phyloP scores from a whole-genome alignment of 148 eudicot genomes.

The Fallopia convolvulus region DNA sequence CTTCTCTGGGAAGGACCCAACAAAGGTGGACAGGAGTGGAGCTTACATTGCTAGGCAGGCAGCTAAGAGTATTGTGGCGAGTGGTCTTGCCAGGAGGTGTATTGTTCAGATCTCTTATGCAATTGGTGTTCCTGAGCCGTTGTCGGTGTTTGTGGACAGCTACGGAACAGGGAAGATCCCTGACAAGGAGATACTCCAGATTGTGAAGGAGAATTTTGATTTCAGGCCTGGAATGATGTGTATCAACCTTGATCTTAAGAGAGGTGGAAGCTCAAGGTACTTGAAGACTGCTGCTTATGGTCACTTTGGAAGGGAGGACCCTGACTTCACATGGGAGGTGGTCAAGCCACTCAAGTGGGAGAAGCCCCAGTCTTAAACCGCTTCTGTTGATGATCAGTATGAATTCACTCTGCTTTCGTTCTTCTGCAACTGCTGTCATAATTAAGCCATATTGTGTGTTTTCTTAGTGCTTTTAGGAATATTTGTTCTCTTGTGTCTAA shows the following conservation, averaged over 20 bases:
- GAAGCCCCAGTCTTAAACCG: constrained; percentile 13
- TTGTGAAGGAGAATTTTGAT: constrained; percentile 63
- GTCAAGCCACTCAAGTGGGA: constrained; percentile 37
- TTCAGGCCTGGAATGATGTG: constrained; percentile 70
- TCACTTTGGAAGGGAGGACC: constrained; percentile 37
- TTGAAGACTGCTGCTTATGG: constrained; percentile 43
- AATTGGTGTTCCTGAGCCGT: constrained; percentile 66
- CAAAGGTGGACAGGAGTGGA: constrained; percentile 63
- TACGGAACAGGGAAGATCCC: constrained; percentile 57
- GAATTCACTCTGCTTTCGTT: background rate
- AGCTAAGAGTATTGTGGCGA: constrained; percentile 62
- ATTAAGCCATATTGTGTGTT: background rate
- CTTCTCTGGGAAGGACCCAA: constrained; percentile 51
- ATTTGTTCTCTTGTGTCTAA: background rate
- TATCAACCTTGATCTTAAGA: constrained; percentile 50
- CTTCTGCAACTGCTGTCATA: constrained; percentile 3
- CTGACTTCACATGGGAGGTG: constrained; percentile 41
- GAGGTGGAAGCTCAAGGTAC: constrained; percentile 53
- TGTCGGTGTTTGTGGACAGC: constrained; percentile 59
- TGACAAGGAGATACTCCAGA: constrained; percentile 52
- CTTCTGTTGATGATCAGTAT: background rate
- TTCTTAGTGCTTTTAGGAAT: background rate
- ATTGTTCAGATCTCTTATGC: constrained; percentile 65
- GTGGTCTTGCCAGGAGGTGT: constrained; percentile 55
- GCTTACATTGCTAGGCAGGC: constrained; percentile 63